Conservation (phyloP, 352 stramenopile genomes). For the Phytophthora agathidicida region DNA sequence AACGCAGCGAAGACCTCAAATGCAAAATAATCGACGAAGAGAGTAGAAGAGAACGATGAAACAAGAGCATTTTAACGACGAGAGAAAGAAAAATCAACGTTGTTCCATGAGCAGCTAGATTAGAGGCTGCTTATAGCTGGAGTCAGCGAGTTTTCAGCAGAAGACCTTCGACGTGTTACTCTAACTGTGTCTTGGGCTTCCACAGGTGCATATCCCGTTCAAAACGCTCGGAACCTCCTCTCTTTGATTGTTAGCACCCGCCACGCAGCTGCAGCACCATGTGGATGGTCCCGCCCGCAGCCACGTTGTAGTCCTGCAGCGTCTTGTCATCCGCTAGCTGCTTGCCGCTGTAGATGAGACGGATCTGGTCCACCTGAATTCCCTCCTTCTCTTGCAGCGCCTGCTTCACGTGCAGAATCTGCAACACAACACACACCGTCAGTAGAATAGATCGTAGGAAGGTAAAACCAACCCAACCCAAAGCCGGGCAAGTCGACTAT, state of each 20-base stretch:
- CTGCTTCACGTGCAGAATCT: conserved; percentile 98
- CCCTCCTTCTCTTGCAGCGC: conserved; percentile 98
- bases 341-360: conserved; percentile 98
- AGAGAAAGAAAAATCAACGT: conserved; percentile 5
- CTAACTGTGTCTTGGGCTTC: conserved; percentile 26
- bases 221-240: conserved; percentile 5
- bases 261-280: conserved; percentile 99
- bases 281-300: conserved; percentile 97
- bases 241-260: conserved; percentile 78
- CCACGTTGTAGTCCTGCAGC: conserved; percentile 97
- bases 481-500: too few species aligned
- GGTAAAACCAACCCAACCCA: too few species aligned
- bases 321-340: conserved; percentile 97
- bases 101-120: conserved; percentile 12
- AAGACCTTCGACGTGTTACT: conserved; percentile 26
- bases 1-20: conserved; percentile 29
- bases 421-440: not conserved
- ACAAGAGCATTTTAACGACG: not conserved
- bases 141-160: not conserved
- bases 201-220: not conserved
- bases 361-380: conserved; percentile 90
- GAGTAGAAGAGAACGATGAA: not conserved
- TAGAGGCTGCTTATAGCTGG: conserved; percentile 16
- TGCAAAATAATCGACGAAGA: conserved; percentile 24
- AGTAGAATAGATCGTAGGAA: too few species aligned